Evolutionary conservation across 2,329 filamentous ascomycete genomes (phyloP).

Genomic region (Epichloe sibirici): DNA sequence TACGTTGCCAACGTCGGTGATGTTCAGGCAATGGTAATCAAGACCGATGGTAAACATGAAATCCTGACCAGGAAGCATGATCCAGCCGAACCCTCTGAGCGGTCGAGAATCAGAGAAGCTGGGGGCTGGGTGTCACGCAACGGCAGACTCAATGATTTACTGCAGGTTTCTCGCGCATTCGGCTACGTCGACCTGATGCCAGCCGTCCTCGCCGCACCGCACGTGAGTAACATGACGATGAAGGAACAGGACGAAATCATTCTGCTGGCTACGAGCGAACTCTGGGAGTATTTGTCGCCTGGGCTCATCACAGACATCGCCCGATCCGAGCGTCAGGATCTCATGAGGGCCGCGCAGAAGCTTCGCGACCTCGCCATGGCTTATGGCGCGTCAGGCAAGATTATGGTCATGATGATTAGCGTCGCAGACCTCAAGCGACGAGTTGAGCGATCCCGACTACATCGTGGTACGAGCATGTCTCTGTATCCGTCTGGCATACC

Average conservation of each 20-base stretch:
- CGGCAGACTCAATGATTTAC: constrained; percentile 80
- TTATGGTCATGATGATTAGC: constrained; percentile 98
- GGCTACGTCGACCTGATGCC: constrained; percentile 90
- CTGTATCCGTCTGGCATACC: constrained; percentile 65
- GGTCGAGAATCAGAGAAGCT: constrained; percentile 82
- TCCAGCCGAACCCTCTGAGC: constrained; percentile 72
- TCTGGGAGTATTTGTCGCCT: constrained; percentile 89
- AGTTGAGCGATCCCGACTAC: constrained; percentile 56
- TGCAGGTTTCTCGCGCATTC: constrained; percentile 89
- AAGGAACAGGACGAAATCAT: constrained; percentile 89
- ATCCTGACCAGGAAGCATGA: constrained; percentile 88
- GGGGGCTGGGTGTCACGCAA: constrained; percentile 93
- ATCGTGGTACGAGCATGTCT: constrained; percentile 74
- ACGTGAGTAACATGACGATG: constrained; percentile 66
- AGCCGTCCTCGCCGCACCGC: constrained; percentile 79
- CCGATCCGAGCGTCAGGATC: constrained; percentile 70
- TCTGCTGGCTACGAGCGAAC: constrained; percentile 76
- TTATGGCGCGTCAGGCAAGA: constrained; percentile 85
- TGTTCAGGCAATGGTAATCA: constrained; percentile 88
- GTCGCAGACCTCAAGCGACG: constrained; percentile 82
- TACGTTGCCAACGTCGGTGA: constrained; percentile 94
- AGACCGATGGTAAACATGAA: constrained; percentile 71
- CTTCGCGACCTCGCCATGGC: constrained; percentile 89
- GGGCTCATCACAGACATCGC: constrained; percentile 88
- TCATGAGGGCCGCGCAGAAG: constrained; percentile 93